Base-by-base conservation (phyloP, 176 grass and related monocot species). In the Juncus effusus region DNA sequence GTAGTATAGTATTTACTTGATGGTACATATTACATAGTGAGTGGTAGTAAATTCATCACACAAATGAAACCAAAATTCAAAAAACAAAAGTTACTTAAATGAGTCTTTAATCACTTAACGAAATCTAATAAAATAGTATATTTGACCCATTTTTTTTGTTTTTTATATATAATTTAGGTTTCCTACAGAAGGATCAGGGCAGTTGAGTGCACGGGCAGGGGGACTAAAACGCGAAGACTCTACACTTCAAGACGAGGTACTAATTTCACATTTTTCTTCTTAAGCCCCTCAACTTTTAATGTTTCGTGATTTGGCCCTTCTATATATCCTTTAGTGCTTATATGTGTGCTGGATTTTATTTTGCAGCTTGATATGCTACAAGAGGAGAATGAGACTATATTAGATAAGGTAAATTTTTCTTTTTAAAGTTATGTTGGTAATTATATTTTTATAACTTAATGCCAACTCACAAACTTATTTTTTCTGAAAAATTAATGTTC, bases 351-450 rank as follows among this genome's bases (percentile, higher is more conserved):
- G 44, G 2, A 5, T 47, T 69, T 42, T 76, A 11, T 68, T 60
- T 45, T 81, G 79, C 95, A 99, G 95, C 85, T 99, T 80, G 95
- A 99, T 69, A 99, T 99, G 85, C 81, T 99, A 63, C 95, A 99
- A 87, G 95, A 99, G 74, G 95, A 99, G 72, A 99, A 99, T 80
- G 85, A 90, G 66, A 81, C 76, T 7, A 85, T 94, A 76, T 80
- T 93, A 72, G 89, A 93, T 51, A 99, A 99, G 89, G 95, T 99
- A 82, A n/a, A n/a, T n/a, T n/a, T 73, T 74, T 60, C 13, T 19
- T 67, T 42, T 59, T 3, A 35, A 56, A 59, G 7, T n/a, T 59
- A 58, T 40, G 6, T 70, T 7, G 5, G 4, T 51, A 28, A 56
- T 12, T 55, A 70, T 8, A 11, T 70, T 2, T 13, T 15, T 70